A percentile compares a stretch with the other conserved stretches of the same genome.
Evolutionary conservation across 2,329 filamentous ascomycete species (phyloP).

Genomic region (Scytalidium sp.): DNA sequence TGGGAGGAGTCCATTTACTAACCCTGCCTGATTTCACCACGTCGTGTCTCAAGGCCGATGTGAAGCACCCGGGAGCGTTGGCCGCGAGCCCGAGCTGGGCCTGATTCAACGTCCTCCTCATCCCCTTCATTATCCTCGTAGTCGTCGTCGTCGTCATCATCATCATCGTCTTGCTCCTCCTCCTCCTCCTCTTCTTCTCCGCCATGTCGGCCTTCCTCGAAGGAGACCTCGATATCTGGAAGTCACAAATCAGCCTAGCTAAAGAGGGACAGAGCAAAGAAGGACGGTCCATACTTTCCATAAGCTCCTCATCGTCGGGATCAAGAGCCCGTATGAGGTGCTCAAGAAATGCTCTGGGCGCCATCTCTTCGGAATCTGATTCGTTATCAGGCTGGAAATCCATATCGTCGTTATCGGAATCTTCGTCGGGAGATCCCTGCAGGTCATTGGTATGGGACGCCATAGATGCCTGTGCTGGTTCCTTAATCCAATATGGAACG

Average conservation of each 20-base stretch:
- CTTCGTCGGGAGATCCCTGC: neutral
- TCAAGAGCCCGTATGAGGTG: neutral
- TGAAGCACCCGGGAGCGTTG: constrained; percentile 6
- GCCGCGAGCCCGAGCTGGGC: constrained; percentile 1
- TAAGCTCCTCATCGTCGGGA: neutral
- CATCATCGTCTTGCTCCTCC: constrained; percentile 37
- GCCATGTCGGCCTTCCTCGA: neutral
- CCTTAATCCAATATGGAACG: neutral
- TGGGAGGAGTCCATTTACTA: constrained; percentile 18
- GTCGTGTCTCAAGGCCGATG: constrained; percentile 18
- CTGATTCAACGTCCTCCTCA: constrained; percentile 1
- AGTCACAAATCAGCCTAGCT: neutral
- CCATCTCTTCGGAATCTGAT: neutral
- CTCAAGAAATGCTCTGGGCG: neutral
- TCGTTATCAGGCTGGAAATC: constrained; percentile 26
- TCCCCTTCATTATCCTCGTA: constrained; percentile 7
- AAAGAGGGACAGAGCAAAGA: neutral
- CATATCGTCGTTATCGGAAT: constrained; percentile 20
- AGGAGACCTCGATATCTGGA: neutral
- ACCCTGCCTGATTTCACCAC: constrained; percentile 17
- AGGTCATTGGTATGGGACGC: neutral
- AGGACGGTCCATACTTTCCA: neutral
- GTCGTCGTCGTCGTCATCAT: constrained; percentile 34
- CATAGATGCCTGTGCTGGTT: neutral
- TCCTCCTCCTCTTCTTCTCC: constrained; percentile 28